phyloP scores from a whole-genome alignment of 352 stramenopile species.

The Pythium monospermum region DNA sequence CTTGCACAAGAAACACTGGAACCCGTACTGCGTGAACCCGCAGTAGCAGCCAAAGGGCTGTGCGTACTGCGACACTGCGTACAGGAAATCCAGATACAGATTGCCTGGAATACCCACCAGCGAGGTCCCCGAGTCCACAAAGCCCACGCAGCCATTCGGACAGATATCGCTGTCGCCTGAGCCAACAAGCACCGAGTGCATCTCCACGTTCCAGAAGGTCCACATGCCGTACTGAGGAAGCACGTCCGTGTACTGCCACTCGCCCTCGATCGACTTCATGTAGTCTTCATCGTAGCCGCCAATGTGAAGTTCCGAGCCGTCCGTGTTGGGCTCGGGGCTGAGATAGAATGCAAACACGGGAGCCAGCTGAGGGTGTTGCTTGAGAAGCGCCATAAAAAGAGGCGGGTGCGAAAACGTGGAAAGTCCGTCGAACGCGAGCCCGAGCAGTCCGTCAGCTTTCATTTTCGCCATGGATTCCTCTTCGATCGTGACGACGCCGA shows the following conservation, averaged over 20 bases:
- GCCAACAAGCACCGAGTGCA: slow-evolving; percentile 61
- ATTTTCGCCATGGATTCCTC: slow-evolving; percentile 78
- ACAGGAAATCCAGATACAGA: slow-evolving; percentile 69
- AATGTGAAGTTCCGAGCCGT: slow-evolving; percentile 69
- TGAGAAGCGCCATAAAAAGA: slow-evolving; percentile 58
- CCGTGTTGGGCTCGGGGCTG: slow-evolving; percentile 80
- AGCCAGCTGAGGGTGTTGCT: slow-evolving; percentile 58
- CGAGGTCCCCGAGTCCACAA: slow-evolving; percentile 97
- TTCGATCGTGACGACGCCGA: slow-evolving; percentile 61
- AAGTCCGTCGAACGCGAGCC: slow-evolving; percentile 94
- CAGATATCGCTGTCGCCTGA: slow-evolving; percentile 36
- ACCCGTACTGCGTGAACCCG: slow-evolving; percentile 73
- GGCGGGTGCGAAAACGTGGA: slow-evolving; percentile 72
- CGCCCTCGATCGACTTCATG: slow-evolving; percentile 37
- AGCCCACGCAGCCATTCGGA: slow-evolving; percentile 71
- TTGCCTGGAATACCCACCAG: slow-evolving; percentile 91
- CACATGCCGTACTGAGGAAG: slow-evolving; percentile 74
- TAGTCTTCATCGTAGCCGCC: slow-evolving; percentile 58
- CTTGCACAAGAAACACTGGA: slow-evolving; percentile 77
- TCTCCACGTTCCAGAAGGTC: slow-evolving; percentile 77
- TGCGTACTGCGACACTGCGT: slow-evolving; percentile 55
- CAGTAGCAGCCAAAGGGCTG: slow-evolving; percentile 70
- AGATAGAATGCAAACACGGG: slow-evolving; percentile 96
- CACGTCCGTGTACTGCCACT: slow-evolving; percentile 71
- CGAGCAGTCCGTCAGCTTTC: slow-evolving; percentile 94